A percentile compares a stretch with the other conserved stretches of the same genome.
Conservation (phyloP, 768 basidiomycete species). For the Lactarius sp. region DNA sequence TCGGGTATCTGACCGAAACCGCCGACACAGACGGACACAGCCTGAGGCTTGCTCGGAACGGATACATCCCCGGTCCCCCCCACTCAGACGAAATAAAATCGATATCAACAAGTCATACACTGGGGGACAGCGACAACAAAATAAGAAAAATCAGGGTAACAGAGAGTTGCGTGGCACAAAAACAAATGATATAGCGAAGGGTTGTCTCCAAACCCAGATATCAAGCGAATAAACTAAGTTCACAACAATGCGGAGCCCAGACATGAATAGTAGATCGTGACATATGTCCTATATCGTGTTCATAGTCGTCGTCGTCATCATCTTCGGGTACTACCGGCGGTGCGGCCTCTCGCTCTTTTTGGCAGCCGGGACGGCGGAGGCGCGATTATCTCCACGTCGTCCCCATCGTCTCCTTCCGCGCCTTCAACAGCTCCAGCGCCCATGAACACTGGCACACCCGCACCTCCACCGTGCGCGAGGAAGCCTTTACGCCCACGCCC, state of each 20-base stretch:
- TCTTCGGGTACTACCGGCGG: background rate
- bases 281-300: background rate
- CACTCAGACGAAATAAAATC: too few species aligned
- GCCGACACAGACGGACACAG: background rate
- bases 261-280: conserved; percentile 3
- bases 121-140: background rate
- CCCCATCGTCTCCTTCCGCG: conserved; percentile 29
- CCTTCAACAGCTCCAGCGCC: conserved; percentile 35
- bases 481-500: conserved; percentile 54
- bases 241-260: background rate
- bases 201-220: background rate
- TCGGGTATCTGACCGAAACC: background rate
- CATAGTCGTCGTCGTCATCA: conserved; percentile 1
- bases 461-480: conserved; percentile 69
- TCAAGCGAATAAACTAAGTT: background rate
- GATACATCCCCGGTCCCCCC: background rate
- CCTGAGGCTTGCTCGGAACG: background rate
- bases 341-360: background rate
- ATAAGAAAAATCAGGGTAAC: background rate
- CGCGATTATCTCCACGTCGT: conserved; percentile 3
- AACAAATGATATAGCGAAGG: background rate
- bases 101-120: background rate
- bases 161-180: background rate
- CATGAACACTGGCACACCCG: conserved; percentile 66
- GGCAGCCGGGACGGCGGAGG: background rate